Evolutionary conservation across 106 monocot genomes (phyloP).

Genomic region (Acanthochlamys bracteata): DNA sequence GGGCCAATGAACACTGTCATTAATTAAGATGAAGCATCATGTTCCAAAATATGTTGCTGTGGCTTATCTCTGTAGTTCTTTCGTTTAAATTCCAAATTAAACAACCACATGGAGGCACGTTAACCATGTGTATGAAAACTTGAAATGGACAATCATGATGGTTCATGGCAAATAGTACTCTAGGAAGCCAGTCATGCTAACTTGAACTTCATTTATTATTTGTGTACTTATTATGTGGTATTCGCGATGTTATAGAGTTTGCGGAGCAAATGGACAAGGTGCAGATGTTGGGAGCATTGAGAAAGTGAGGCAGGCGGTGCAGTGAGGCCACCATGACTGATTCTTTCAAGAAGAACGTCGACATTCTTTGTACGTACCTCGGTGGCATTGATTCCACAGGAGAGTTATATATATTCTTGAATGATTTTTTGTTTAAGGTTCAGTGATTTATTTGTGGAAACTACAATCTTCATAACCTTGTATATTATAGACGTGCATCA

Average conservation of each 20-base stretch:
- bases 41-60: no score
- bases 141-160: no score
- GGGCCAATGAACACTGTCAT: no score
- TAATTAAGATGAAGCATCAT: no score
- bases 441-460: background rate
- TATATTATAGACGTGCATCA: no score
- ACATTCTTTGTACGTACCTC: constrained; percentile 73
- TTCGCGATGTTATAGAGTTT: constrained; percentile 41
- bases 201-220: background rate
- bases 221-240: background rate
- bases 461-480: background rate
- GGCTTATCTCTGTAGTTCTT: no score
- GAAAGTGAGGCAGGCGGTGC: constrained; percentile 70
- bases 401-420: constrained; percentile 33
- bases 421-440: background rate
- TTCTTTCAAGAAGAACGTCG: constrained; percentile 70
- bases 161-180: no score
- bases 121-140: no score
- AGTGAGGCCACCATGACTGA: constrained; percentile 62
- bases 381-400: constrained; percentile 75
- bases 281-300: constrained; percentile 62
- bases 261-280: constrained; percentile 93
- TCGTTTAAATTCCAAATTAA: no score
- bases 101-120: no score
- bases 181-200: no score